These are phyloP conservation scores for Penicillium sp. DNA, from an alignment of 2,329 filamentous ascomycete genomes.

Conservation along the genomic window DNA sequence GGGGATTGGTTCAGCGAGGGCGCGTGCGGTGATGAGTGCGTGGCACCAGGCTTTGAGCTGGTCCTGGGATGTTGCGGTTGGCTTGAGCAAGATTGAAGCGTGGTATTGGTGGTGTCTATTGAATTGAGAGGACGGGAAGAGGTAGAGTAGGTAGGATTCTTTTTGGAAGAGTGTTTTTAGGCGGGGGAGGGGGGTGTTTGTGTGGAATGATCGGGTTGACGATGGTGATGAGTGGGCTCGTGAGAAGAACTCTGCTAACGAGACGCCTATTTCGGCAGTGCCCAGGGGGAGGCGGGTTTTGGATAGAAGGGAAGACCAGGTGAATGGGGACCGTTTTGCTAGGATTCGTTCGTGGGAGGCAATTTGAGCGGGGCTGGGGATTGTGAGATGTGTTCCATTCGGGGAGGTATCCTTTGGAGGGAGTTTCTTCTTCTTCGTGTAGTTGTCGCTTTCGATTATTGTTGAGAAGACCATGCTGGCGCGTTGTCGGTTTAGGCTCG, in stretches of 20 bases:
- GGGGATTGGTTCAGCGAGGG: constrained; percentile 14
- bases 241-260: constrained; percentile 41
- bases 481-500: constrained; percentile 81
- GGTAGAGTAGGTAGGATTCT: constrained; percentile 67
- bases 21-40: constrained; percentile 55
- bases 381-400: not conserved
- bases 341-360: constrained; percentile 63
- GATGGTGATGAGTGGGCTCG: constrained; percentile 9
- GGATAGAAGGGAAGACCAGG: constrained; percentile 49
- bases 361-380: constrained; percentile 67
- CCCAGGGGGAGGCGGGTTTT: constrained; percentile 44
- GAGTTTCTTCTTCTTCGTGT: not conserved
- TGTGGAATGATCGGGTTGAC: constrained; percentile 24
- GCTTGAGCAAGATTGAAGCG: constrained; percentile 67
- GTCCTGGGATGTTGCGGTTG: constrained; percentile 52
- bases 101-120: constrained; percentile 29
- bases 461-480: constrained; percentile 75
- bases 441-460: constrained; percentile 41
- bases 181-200: constrained; percentile 47
- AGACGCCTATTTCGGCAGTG: constrained; percentile 59
- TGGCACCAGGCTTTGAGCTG: constrained; percentile 68
- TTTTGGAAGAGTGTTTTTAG: constrained; percentile 57
- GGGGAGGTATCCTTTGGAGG: not conserved
- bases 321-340: constrained; percentile 62
- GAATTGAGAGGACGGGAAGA: constrained; percentile 27